phyloP scores from a whole-genome alignment of 495 filamentous ascomycete species.

The Podospora pseudocomata region DNA sequence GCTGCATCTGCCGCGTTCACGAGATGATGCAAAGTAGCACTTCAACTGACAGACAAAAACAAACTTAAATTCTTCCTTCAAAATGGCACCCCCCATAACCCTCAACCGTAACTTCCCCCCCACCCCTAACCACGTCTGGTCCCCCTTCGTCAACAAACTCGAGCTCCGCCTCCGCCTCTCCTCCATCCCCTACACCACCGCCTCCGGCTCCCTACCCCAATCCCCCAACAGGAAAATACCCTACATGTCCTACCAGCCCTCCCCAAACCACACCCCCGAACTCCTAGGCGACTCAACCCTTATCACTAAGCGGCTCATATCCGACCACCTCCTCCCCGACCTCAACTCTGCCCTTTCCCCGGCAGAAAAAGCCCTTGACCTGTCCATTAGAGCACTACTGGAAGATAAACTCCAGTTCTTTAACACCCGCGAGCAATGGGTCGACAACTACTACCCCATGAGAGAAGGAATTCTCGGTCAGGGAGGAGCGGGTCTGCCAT shows the following conservation, averaged over 20 bases:
- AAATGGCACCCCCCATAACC: constrained; percentile 27
- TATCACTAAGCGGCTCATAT: constrained; percentile 47
- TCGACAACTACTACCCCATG: constrained; percentile 60
- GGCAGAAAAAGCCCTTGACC: constrained; percentile 43
- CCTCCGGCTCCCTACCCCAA: constrained; percentile 39
- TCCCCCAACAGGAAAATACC: constrained; percentile 60
- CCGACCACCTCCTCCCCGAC: constrained; percentile 41
- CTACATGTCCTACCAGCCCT: constrained; percentile 40
- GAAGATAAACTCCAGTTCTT: constrained; percentile 62
- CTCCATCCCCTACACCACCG: constrained; percentile 44
- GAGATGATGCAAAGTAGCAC: background rate
- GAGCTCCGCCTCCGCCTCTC: constrained; percentile 59
- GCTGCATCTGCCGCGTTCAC: background rate
- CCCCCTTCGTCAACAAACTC: constrained; percentile 63
- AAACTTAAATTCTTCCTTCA: background rate
- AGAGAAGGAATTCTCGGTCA: constrained; percentile 45
- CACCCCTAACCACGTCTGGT: constrained; percentile 50
- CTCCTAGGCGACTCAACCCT: constrained; percentile 49
- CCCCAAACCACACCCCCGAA: background rate
- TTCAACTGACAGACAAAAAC: background rate
- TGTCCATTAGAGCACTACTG: constrained; percentile 51
- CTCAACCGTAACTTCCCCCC: constrained; percentile 53
- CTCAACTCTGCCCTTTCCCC: constrained; percentile 44
- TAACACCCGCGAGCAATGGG: constrained; percentile 50
- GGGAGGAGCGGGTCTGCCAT: constrained; percentile 38